A percentile compares a stretch with the other conserved stretches of the same genome.
Conservation (phyloP, 2,329 filamentous ascomycete species). For the Didymellaceae sp. region DNA sequence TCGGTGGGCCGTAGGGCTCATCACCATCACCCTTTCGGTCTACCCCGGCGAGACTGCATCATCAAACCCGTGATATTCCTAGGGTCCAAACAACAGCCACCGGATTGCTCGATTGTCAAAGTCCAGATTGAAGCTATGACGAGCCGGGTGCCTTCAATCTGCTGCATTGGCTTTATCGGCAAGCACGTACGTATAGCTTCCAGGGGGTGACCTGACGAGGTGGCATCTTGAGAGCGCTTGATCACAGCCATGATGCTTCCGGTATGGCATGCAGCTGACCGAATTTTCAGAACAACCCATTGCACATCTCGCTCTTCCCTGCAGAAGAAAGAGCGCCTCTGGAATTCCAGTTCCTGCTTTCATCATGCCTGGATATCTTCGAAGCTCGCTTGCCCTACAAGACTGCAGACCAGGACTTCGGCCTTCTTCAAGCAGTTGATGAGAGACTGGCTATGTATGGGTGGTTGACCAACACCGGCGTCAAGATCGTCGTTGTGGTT, state of each 20-base stretch:
- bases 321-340: conserved; percentile 75
- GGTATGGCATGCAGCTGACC: background rate
- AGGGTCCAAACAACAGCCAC: background rate
- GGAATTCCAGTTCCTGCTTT: conserved; percentile 90
- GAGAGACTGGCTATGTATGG: conserved; percentile 93
- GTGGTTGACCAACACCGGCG: conserved; percentile 93
- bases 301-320: conserved; percentile 90
- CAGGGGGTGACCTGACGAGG: background rate
- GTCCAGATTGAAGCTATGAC: conserved; percentile 44
- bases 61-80: conserved; percentile 16
- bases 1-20: conserved; percentile 4
- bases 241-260: background rate
- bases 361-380: conserved; percentile 91
- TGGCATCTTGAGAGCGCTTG: background rate
- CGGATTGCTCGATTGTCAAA: background rate
- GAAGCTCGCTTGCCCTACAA: conserved; percentile 80
- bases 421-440: conserved; percentile 90
- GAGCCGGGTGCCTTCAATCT: conserved; percentile 72
- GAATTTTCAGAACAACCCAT: conserved; percentile 80
- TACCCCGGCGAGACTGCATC: conserved; percentile 28
- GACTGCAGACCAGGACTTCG: conserved; percentile 80
- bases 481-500: conserved; percentile 87
- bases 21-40: conserved; percentile 34
- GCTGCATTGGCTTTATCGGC: conserved; percentile 91
- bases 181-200: conserved; percentile 71